Base-by-base conservation (phyloP, 2,329 filamentous ascomycete genomes). In the Tolypocladium tropicale region DNA sequence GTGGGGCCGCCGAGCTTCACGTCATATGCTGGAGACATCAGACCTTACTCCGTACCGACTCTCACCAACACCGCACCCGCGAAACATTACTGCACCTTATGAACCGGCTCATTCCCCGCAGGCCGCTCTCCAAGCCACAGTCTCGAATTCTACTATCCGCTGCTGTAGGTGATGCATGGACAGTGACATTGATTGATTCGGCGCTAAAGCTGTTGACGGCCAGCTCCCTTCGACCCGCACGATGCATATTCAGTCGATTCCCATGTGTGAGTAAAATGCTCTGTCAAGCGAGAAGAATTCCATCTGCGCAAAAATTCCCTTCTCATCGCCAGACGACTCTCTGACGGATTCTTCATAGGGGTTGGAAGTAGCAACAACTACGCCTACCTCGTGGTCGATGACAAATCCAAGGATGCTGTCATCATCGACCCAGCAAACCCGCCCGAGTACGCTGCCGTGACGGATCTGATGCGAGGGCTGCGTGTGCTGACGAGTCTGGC, bases 211-310 rank as follows among this genome's bases (percentile, higher is more conserved):
- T 21, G 16, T 49, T 12, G 7, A 21, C 28, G 28, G 6, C 28
- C 28, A 49, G 46, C 12, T 51, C 34, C 56, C 61, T 49, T 51
- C 60, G 57, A 64, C 64, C 34, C 61, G 67, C 64, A 59, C 62
- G 62, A 94, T 94, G 89, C 88, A 93, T 82, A 87, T 93, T 75
- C 82, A 89, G 73, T 88, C 88, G 63, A 93, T 94, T 73, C 88
- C 89, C 56, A 93, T 94, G 88, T 93, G 89, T 91, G 82, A 67
- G 48, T 50, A 2, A 16, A 14, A 25, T 21, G 16, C 6, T 21
- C 16, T 36, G n/a, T 11, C 2, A 9, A 9, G 25, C 34, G 11
- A 7, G n/a, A n/a, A 23, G 5, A 5, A 21, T 11, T 6, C 11
- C 9, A 12, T 4, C 16, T 14, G 12, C 34, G 18, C 6, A 7